phyloP scores from a whole-genome alignment of 306 rosid genomes.

The Medicago truncatula region MtrunA17r5.0-ANR NC_053049.1:233501-234000 shows the following conservation, averaged over 20 bases:
- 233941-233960: no score
- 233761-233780: slow-evolving; percentile 33
- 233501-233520: slow-evolving; percentile 60
- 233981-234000: no score
- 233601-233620: slow-evolving; percentile 98
- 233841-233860: no score
- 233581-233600: slow-evolving; percentile 92
- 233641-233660: slow-evolving; percentile 75
- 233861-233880: no score
- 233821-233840: no score
- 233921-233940: no score
- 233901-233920: no score
- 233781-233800: no score
- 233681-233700: slow-evolving; percentile 72
- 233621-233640: slow-evolving; percentile 75
- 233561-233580: slow-evolving; percentile 91
- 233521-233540: slow-evolving; percentile 71
- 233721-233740: slow-evolving; percentile 86
- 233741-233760: slow-evolving; percentile 40
- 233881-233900: no score
- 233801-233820: no score
- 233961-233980: no score
- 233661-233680: slow-evolving; percentile 80
- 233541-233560: slow-evolving; percentile 93
- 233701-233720: slow-evolving; percentile 78